phyloP scores from a whole-genome alignment of 139 green algal species.

The Pleodorina starrii region DNA sequence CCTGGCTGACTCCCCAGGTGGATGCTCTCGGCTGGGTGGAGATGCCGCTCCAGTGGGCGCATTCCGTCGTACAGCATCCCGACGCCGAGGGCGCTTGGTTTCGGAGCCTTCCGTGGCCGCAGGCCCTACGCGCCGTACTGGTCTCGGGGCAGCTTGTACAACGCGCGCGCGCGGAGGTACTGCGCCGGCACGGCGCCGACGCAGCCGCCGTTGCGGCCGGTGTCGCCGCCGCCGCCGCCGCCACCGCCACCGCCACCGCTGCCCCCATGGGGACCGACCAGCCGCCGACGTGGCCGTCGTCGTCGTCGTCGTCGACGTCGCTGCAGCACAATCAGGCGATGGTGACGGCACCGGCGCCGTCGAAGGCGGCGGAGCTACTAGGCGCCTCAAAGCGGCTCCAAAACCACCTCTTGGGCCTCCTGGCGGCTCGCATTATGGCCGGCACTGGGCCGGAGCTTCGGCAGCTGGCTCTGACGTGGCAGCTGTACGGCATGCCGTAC shows the following conservation, averaged over 20 bases:
- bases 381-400: neutral
- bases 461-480: conserved; percentile 5
- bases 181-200: neutral
- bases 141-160: conserved; percentile 6
- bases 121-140: conserved; percentile 10
- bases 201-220: neutral
- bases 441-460: neutral
- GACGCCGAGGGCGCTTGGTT: conserved; percentile 17
- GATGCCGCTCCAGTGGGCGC: neutral
- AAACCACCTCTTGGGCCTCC: neutral
- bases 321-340: no score
- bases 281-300: no score
- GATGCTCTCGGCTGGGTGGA: conserved; percentile 30
- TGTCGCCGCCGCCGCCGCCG: no score
- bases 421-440: neutral
- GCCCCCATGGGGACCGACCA: no score
- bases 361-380: neutral
- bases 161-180: neutral
- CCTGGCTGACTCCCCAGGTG: no score
- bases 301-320: no score
- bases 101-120: neutral
- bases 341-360: no score
- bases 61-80: neutral
- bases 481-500: conserved; percentile 37
- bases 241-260: neutral